Evolutionary conservation across 2,329 filamentous ascomycete species (phyloP).

Genomic region (Didymella sp.): DNA sequence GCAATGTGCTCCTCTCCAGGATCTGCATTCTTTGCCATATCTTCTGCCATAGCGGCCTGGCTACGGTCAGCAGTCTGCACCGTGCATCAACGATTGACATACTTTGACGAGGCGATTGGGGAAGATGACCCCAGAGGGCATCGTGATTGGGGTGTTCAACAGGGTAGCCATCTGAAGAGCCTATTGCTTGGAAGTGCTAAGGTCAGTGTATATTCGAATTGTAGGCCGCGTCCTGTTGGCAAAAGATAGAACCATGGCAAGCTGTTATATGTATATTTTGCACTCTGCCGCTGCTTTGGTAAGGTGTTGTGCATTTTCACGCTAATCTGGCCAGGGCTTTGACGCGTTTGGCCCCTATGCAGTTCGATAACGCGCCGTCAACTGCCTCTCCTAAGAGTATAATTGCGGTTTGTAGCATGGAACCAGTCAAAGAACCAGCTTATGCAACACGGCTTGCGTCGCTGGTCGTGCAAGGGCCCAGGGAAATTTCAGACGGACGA

Average conservation of each 20-base stretch:
- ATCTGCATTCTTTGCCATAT: slow-evolving; percentile 26
- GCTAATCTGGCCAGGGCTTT: background rate
- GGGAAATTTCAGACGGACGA: background rate
- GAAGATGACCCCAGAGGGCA: slow-evolving; percentile 41
- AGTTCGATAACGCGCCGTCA: background rate
- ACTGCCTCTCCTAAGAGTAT: background rate
- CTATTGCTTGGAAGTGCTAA: background rate
- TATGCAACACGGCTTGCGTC: background rate
- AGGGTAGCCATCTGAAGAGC: background rate
- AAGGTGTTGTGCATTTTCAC: slow-evolving; percentile 1
- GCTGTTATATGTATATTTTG: background rate
- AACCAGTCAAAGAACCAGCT: background rate
- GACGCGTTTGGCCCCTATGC: background rate
- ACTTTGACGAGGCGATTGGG: slow-evolving; percentile 49
- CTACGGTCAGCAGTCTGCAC: background rate
- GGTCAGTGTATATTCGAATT: background rate
- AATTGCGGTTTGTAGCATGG: too few relatives aligned
- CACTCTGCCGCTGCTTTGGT: slow-evolving; percentile 1
- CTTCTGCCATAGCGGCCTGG: slow-evolving; percentile 42
- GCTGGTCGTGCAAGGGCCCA: background rate
- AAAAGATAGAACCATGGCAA: background rate
- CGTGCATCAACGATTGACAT: slow-evolving; percentile 27
- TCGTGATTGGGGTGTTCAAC: slow-evolving; percentile 8
- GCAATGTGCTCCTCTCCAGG: slow-evolving; percentile 55
- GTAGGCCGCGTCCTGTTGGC: background rate